Percentiles rank a stretch among this genome's conserved stretches.
phyloP scores from a whole-genome alignment of 148 eudicot genomes.

The Fallopia convolvulus region DNA sequence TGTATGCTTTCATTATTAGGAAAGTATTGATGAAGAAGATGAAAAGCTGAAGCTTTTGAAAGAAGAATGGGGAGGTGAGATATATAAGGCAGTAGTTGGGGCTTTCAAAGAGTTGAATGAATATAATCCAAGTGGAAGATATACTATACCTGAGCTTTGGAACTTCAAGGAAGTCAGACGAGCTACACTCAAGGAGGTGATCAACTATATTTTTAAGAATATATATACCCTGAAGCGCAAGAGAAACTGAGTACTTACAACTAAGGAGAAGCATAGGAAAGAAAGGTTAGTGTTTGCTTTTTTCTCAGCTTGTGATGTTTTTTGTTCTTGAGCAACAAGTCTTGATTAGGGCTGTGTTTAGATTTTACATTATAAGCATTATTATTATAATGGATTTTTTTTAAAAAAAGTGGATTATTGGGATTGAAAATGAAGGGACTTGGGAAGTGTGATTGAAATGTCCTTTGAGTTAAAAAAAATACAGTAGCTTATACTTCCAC shows the following conservation, averaged over 20 bases:
- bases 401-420: too few relatives aligned
- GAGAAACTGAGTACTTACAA: slow-evolving; percentile 13
- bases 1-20: slow-evolving; percentile 15
- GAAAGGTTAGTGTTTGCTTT: background rate
- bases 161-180: slow-evolving; percentile 48
- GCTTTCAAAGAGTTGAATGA: slow-evolving; percentile 53
- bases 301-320: background rate
- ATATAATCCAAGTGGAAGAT: slow-evolving; percentile 72
- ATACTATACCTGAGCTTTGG: slow-evolving; percentile 54
- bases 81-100: slow-evolving; percentile 29
- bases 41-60: slow-evolving; percentile 39
- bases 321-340: background rate
- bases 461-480: too few relatives aligned
- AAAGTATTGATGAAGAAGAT: slow-evolving; percentile 37
- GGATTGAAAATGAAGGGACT: too few relatives aligned
- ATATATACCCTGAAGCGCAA: slow-evolving; percentile 39
- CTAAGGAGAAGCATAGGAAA: background rate
- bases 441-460: too few relatives aligned
- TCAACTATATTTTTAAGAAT: slow-evolving; percentile 36
- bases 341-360: too few relatives aligned
- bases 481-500: too few relatives aligned
- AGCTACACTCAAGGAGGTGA: slow-evolving; percentile 69
- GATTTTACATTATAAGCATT: too few relatives aligned
- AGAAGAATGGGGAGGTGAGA: slow-evolving; percentile 54
- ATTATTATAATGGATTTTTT: too few relatives aligned